Conservation (phyloP, 179 eudicot species). For the Silene coronaria region DNA sequence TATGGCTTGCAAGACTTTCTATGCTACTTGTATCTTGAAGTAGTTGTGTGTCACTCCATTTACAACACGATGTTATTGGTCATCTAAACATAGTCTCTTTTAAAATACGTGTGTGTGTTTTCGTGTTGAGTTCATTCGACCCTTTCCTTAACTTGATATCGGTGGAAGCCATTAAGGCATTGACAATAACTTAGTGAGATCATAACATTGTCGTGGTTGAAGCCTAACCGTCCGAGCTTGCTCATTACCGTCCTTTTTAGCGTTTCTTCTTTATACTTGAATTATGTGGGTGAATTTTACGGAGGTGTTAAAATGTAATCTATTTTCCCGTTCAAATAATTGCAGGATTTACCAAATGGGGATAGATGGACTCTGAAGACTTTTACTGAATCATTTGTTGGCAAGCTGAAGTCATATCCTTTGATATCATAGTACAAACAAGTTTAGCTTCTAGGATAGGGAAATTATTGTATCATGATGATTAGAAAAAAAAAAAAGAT, state of each 20-base stretch:
- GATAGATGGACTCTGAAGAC: constrained; percentile 64
- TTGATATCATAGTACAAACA: constrained; percentile 7
- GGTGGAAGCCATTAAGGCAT: neutral
- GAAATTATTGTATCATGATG: constrained; percentile 5
- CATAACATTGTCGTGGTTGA: neutral
- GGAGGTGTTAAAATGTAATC: neutral
- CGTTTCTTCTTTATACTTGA: neutral
- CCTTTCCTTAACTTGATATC: neutral
- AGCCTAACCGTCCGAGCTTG: neutral
- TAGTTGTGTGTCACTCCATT: neutral
- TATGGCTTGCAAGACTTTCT: neutral
- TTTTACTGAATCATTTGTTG: constrained; percentile 52
- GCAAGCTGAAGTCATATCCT: constrained; percentile 83
- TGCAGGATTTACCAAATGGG: constrained; percentile 52
- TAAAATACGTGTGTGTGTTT: neutral
- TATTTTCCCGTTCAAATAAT: constrained; percentile 5
- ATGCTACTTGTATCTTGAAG: neutral
- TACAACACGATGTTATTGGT: neutral
- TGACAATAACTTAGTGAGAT: neutral
- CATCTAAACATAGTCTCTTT: neutral
- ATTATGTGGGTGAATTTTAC: neutral
- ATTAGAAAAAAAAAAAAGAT: neutral
- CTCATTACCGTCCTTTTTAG: neutral
- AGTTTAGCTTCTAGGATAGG: neutral
- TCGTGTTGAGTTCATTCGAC: neutral